These are phyloP conservation scores for Cadophora sp. DNA, from an alignment of 2,329 filamentous ascomycete genomes.

Conservation along the genomic window DNA sequence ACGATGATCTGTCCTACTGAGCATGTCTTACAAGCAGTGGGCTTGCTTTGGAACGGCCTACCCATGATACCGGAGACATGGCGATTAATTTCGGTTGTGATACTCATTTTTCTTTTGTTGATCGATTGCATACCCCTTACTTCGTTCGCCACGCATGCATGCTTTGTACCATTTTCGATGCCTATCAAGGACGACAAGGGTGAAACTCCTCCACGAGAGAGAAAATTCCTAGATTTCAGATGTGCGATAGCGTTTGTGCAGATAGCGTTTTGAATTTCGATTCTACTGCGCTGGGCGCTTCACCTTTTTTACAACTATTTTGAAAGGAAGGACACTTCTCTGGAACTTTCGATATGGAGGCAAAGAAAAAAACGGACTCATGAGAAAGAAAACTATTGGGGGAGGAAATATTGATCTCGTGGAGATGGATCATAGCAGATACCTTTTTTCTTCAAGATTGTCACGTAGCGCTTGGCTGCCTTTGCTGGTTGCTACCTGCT, in stretches of 20 bases:
- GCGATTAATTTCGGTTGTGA: constrained; percentile 32
- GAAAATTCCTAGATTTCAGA: constrained; percentile 5
- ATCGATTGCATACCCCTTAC: constrained; percentile 36
- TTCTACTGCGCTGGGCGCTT: constrained; percentile 15
- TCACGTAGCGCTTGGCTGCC: constrained; percentile 13
- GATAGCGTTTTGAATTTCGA: constrained; percentile 17
- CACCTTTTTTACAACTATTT: background rate
- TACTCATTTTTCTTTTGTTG: constrained; percentile 30
- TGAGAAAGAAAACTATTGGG: constrained; percentile 4
- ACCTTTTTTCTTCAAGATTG: constrained; percentile 2
- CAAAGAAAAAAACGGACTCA: background rate
- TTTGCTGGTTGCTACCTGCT: background rate
- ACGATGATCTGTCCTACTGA: constrained; percentile 36
- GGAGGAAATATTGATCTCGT: constrained; percentile 16
- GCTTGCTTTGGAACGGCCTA: constrained; percentile 25
- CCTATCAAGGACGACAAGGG: background rate
- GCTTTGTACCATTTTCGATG: constrained; percentile 14
- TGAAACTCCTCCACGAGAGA: background rate
- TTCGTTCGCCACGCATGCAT: constrained; percentile 21
- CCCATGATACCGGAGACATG: constrained; percentile 21
- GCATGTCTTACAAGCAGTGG: constrained; percentile 26
- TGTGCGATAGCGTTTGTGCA: constrained; percentile 15
- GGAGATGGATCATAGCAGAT: constrained; percentile 7
- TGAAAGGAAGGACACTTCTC: constrained; percentile 1
- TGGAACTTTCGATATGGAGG: constrained; percentile 6